Conservation (phyloP, 139 green algal species). For the Ettlia oleoabundans region DNA sequence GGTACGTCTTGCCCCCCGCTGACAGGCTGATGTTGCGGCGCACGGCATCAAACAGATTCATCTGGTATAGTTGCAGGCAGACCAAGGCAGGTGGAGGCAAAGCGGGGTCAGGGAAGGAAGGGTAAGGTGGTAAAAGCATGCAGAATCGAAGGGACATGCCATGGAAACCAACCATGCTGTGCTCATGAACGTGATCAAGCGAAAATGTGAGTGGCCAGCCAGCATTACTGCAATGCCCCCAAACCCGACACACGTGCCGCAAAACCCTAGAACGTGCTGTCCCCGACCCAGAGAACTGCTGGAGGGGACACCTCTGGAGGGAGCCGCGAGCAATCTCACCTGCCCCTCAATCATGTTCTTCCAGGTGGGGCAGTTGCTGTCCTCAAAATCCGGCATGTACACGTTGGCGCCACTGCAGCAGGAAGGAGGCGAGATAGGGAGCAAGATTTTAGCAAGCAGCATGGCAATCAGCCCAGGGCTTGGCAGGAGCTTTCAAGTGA, state of each 20-base stretch:
- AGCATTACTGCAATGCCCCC: too few relatives aligned
- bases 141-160: too few relatives aligned
- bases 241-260: too few relatives aligned
- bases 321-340: slow-evolving; percentile 11
- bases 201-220: too few relatives aligned
- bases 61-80: not conserved
- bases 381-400: slow-evolving; percentile 92
- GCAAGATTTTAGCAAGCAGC: not conserved
- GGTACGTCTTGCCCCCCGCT: slow-evolving; percentile 76
- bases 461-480: too few relatives aligned
- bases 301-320: too few relatives aligned
- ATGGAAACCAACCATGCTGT: not conserved
- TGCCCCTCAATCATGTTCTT: slow-evolving; percentile 35
- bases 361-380: slow-evolving; percentile 88
- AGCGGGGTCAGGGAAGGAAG: too few relatives aligned
- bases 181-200: too few relatives aligned
- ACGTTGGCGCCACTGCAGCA: slow-evolving; percentile 66
- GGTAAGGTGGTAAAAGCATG: too few relatives aligned
- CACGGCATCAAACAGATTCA: slow-evolving; percentile 42
- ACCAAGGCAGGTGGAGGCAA: not conserved
- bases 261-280: too few relatives aligned
- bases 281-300: too few relatives aligned
- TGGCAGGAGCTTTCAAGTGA: too few relatives aligned
- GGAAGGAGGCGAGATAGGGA: not conserved
- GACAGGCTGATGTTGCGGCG: slow-evolving; percentile 63